Percentiles rank a stretch among this genome's conserved stretches.
Evolutionary conservation across 768 basidiomycete genomes (phyloP).

Genomic region (Glaciozyma martinii): DNA sequence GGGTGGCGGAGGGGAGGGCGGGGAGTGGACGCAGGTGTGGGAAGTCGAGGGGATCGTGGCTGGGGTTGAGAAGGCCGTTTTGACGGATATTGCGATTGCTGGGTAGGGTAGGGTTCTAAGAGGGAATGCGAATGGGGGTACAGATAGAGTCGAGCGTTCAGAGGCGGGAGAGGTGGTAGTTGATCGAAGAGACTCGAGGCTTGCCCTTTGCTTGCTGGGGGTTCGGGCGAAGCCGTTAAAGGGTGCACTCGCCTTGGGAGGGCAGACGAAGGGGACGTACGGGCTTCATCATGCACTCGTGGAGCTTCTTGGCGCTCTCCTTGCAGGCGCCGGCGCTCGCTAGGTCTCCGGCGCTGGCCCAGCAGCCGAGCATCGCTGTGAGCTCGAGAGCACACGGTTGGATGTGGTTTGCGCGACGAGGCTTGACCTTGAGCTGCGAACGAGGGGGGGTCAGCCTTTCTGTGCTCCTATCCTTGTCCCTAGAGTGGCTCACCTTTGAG

Average conservation of each 20-base stretch:
- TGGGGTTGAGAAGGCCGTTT: neutral
- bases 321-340: slow-evolving; percentile 52
- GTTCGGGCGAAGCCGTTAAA: slow-evolving; percentile 1
- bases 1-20: neutral
- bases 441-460: no score
- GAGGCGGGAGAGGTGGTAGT: slow-evolving; percentile 58
- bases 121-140: neutral
- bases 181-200: slow-evolving; percentile 65
- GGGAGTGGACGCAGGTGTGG: neutral
- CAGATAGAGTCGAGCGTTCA: neutral
- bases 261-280: slow-evolving; percentile 46
- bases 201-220: slow-evolving; percentile 60
- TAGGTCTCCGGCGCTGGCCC: slow-evolving; percentile 65
- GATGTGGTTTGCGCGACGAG: slow-evolving; percentile 20
- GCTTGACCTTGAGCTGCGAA: slow-evolving; percentile 22
- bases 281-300: slow-evolving; percentile 75
- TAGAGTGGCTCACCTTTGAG: no score
- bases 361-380: slow-evolving; percentile 71
- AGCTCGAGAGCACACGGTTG: slow-evolving; percentile 59
- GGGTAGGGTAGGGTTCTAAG: neutral
- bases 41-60: slow-evolving; percentile 1
- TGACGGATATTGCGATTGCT: neutral
- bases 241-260: slow-evolving; percentile 8
- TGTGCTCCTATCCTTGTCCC: no score
- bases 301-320: slow-evolving; percentile 53